These are phyloP conservation scores for Saturnispora quitensis DNA, from an alignment of 805 yeast species.

Conservation along the genomic window DNA sequence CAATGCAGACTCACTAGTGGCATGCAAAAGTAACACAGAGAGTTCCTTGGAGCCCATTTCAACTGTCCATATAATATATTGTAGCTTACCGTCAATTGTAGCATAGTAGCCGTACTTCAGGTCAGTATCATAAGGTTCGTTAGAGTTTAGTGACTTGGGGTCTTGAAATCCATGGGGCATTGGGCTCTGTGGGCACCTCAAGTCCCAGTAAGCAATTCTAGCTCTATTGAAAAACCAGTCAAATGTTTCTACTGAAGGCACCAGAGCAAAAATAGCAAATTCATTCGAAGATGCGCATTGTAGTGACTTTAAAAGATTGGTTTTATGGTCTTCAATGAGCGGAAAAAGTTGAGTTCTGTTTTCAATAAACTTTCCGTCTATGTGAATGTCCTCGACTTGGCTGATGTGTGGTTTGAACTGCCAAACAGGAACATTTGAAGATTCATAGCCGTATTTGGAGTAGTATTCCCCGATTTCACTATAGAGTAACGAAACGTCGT, in stretches of 20 bases:
- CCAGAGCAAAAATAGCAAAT: constrained; percentile 16
- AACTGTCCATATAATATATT: constrained; percentile 3
- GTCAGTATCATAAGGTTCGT: background rate
- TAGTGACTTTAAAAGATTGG: background rate
- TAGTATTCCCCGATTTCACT: constrained; percentile 70
- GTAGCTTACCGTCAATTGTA: background rate
- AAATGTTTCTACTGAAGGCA: constrained; percentile 28
- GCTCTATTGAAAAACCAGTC: constrained; percentile 38
- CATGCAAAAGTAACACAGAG: background rate
- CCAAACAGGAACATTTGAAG: constrained; percentile 16
- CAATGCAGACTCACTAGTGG: background rate
- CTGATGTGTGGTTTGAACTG: constrained; percentile 5
- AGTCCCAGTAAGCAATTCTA: constrained; percentile 9
- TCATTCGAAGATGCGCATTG: background rate
- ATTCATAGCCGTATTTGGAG: constrained; percentile 47
- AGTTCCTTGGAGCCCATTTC: background rate
- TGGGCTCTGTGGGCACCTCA: background rate
- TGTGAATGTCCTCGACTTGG: background rate
- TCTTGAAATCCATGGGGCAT: background rate
- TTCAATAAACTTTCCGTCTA: constrained; percentile 5
- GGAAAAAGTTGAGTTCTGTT: constrained; percentile 1
- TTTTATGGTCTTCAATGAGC: background rate
- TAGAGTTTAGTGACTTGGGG: background rate
- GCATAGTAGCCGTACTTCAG: constrained; percentile 2
- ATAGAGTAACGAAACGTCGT: constrained; percentile 41